Evolutionary conservation across 148 eudicot species (phyloP), one percentile per base, ranked within the genome.

Genomic region (Chenopodium berlandieri): DNA sequence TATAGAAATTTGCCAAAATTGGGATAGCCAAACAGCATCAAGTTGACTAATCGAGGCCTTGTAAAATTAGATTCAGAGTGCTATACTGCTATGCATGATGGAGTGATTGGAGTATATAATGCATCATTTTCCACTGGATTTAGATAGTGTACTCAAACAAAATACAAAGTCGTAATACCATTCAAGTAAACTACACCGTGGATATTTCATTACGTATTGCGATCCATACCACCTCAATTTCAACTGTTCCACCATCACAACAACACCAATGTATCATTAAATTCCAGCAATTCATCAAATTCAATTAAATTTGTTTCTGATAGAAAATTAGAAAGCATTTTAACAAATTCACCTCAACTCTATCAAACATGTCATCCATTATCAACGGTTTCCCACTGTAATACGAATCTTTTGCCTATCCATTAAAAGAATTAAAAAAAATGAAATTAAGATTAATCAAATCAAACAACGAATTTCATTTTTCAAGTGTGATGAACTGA

Each of bases 361-460:
- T 91, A 72, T 95, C 98, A 88, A 95, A 95, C 98, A 93, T 95
- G 75, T 93, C 97, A 87, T 95, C 98, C 74, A 95, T 82, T 71
- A 95, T 95, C 91, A 95, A 86, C 10, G 98, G 97, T 31, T 83
- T 87, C 34, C 98, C 98, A 85, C 92, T 91, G 73, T 95, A 93
- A 87, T 95, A 95, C 40, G 98, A 89, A 81, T 93, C 91, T 84
- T 90, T 84, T 9, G 98, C 98, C 98, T 95, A 85, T 74, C 25
- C 62, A 19, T 30, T 44, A 7, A 75, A 73, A 67, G 12, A 25
- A 50, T 46, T 50, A n/a, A 22, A 27, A 27, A 27, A 27, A 27
- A 23, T 23, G 0, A 27, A 27, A 27, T 27, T 27, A 27, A 27
- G 27, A 27, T 27, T 0, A 27, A 27, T 27, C 0, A 27, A 16